Percentiles rank a stretch among this genome's conserved stretches.
Evolutionary conservation across 1,284 basidiomycete species (phyloP).

Genomic region (Cryptococcus jaspeensis): DNA sequence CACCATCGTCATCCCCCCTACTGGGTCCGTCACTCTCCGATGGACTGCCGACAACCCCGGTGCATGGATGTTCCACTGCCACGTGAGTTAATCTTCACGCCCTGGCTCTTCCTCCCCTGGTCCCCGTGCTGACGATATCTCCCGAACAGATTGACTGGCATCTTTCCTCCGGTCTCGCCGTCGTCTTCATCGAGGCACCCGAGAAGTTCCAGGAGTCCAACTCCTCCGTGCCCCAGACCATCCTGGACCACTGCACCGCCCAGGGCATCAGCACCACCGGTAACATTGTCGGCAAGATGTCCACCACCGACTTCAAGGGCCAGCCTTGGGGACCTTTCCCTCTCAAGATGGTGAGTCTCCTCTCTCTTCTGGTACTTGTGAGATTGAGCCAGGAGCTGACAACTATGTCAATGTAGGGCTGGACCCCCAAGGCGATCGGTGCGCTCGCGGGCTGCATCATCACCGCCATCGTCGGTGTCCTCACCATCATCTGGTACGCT

Average conservation of each 20-base stretch:
- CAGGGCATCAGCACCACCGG: slow-evolving; percentile 64
- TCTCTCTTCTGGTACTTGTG: too few relatives aligned
- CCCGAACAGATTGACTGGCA: slow-evolving; percentile 47
- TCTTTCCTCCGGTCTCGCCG: slow-evolving; percentile 49
- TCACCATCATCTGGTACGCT: slow-evolving; percentile 77
- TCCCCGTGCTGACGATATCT: not conserved
- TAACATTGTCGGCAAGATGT: slow-evolving; percentile 58
- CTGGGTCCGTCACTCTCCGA: slow-evolving; percentile 52
- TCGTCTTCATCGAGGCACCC: slow-evolving; percentile 51
- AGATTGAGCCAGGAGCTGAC: not conserved
- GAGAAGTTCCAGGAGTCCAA: slow-evolving; percentile 42
- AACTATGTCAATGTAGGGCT: slow-evolving; percentile 56
- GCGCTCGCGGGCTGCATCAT: slow-evolving; percentile 85
- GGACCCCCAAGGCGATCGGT: slow-evolving; percentile 74
- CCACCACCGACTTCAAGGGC: slow-evolving; percentile 50
- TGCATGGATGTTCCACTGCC: slow-evolving; percentile 55
- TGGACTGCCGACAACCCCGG: slow-evolving; percentile 58
- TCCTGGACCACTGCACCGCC: slow-evolving; percentile 67
- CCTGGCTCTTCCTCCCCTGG: not conserved
- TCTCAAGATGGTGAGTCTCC: slow-evolving; percentile 52
- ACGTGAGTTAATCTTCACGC: slow-evolving; percentile 32
- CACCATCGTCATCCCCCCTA: slow-evolving; percentile 53
- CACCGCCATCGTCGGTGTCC: slow-evolving; percentile 76
- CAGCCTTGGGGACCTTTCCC: slow-evolving; percentile 68
- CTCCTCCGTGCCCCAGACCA: slow-evolving; percentile 33